phyloP scores from a whole-genome alignment of 768 basidiomycete genomes.

The Cystofilobasidium capitatum region DNA sequence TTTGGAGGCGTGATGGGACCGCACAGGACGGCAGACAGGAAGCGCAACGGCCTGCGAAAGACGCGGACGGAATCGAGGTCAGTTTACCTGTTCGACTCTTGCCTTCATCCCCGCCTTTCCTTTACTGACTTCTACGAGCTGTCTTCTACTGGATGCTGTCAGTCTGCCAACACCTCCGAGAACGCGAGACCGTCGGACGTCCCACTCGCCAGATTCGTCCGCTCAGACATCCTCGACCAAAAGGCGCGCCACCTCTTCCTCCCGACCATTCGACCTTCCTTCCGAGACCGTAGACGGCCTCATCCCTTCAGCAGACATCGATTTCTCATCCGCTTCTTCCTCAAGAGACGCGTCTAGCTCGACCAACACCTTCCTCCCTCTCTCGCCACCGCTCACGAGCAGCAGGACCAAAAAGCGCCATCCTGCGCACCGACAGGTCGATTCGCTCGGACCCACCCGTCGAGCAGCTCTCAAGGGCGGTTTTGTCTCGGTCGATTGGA shows the following conservation, averaged over 20 bases:
- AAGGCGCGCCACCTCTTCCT: constrained; percentile 3
- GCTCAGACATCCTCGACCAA: background rate
- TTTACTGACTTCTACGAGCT: background rate
- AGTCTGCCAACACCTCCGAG: constrained; percentile 19
- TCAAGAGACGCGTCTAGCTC: background rate
- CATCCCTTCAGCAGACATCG: constrained; percentile 2
- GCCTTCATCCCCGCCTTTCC: background rate
- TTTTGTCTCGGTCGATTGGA: background rate
- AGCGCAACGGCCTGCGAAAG: constrained; percentile 9
- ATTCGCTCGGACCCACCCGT: constrained; percentile 16
- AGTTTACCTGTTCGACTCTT: background rate
- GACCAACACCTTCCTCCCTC: background rate
- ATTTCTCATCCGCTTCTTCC: background rate
- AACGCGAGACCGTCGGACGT: constrained; percentile 14
- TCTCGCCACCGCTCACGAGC: constrained; percentile 3
- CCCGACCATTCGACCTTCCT: constrained; percentile 9
- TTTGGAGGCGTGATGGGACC: background rate
- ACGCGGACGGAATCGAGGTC: constrained; percentile 19
- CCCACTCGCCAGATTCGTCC: background rate
- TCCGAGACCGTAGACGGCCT: constrained; percentile 7
- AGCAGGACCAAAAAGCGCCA: background rate
- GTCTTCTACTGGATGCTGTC: background rate
- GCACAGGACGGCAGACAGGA: background rate
- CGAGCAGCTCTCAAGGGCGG: constrained; percentile 11
- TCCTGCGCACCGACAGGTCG: constrained; percentile 9